Evolutionary conservation across 345 rosid genomes (phyloP).

Genomic region (Gossypium longicalyx): DNA sequence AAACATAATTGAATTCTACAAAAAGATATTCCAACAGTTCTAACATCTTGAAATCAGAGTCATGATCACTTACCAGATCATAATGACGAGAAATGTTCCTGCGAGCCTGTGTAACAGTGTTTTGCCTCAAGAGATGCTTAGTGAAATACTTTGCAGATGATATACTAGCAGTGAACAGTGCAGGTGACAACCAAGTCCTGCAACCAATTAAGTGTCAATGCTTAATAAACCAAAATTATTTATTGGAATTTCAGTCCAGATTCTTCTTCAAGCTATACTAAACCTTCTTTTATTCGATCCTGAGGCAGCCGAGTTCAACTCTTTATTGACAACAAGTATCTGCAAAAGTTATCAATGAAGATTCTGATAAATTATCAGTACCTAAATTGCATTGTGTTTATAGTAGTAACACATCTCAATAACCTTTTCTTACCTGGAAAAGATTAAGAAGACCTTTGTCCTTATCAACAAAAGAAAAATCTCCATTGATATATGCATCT

Average conservation of each 20-base stretch:
- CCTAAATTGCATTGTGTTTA: background rate
- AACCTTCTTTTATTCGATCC: slow-evolving; percentile 61
- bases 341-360: background rate
- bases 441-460: slow-evolving; percentile 72
- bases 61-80: slow-evolving; percentile 54
- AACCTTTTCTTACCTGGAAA: slow-evolving; percentile 44
- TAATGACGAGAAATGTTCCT: slow-evolving; percentile 83
- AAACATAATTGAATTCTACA: too few species aligned
- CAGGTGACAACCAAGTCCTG: slow-evolving; percentile 97
- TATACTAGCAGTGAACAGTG: slow-evolving; percentile 59
- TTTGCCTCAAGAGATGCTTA: slow-evolving; percentile 69
- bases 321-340: slow-evolving; percentile 12
- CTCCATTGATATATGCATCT: slow-evolving; percentile 79
- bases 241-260: background rate
- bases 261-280: background rate
- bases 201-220: background rate
- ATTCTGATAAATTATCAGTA: background rate
- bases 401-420: background rate
- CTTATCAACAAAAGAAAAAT: slow-evolving; percentile 68
- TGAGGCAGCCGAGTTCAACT: slow-evolving; percentile 23
- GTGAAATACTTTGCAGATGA: slow-evolving; percentile 75
- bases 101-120: slow-evolving; percentile 85
- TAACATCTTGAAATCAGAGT: background rate
- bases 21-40: background rate
- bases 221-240: background rate